Evolutionary conservation across 805 yeast genomes (phyloP).

Genomic region (Jamesozyma piceae): DNA sequence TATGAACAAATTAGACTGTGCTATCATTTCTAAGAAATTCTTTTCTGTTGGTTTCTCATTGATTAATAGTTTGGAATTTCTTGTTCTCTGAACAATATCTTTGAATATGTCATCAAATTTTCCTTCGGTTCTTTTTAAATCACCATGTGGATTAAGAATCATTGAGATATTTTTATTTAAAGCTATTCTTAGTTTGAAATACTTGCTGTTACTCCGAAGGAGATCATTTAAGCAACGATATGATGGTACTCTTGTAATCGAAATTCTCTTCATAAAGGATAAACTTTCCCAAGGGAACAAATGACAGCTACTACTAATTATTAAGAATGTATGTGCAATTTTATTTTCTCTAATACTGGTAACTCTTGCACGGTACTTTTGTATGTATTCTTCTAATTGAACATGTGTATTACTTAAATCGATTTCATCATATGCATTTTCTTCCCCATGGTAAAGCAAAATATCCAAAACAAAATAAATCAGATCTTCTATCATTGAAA

Average conservation of each 20-base stretch:
- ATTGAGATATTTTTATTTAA: constrained; percentile 39
- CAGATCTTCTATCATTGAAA: constrained; percentile 49
- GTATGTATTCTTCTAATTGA: constrained; percentile 42
- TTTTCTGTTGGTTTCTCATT: constrained; percentile 52
- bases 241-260: constrained; percentile 74
- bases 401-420: constrained; percentile 48
- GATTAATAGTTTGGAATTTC: constrained; percentile 44
- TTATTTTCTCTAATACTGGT: constrained; percentile 5
- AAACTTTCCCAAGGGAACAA: constrained; percentile 87
- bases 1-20: constrained; percentile 43
- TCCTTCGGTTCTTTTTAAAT: constrained; percentile 57
- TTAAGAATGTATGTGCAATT: constrained; percentile 51
- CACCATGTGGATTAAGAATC: constrained; percentile 76
- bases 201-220: constrained; percentile 10
- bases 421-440: constrained; percentile 55
- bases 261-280: constrained; percentile 40
- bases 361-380: constrained; percentile 13
- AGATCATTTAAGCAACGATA: constrained; percentile 35
- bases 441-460: constrained; percentile 53
- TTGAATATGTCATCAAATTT: constrained; percentile 41
- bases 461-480: constrained; percentile 54
- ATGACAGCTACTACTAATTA: constrained; percentile 60
- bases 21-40: constrained; percentile 38
- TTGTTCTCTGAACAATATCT: constrained; percentile 14
- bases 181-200: constrained; percentile 12